Conservation (phyloP, 306 rosid genomes). For the Cicer pinnatifidum region DNA sequence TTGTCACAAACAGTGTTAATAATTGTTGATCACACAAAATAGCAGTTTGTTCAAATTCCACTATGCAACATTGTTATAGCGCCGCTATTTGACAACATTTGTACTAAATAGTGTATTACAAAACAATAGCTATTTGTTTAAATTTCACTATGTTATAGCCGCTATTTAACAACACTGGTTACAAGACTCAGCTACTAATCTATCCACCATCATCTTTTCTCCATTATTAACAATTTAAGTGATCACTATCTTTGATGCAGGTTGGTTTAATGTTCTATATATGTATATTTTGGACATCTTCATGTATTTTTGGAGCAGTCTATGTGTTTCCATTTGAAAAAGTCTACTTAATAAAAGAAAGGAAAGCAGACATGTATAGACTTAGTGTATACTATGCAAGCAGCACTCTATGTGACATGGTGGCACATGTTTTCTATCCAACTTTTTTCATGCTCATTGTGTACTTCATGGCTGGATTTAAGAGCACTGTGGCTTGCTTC, state of each 20-base stretch:
- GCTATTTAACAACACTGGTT: no score
- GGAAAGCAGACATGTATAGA: slow-evolving; percentile 94
- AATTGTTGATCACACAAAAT: no score
- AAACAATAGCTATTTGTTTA: no score
- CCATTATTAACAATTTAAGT: neutral
- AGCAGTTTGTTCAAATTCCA: no score
- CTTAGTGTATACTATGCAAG: slow-evolving; percentile 86
- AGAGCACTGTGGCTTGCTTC: slow-evolving; percentile 75
- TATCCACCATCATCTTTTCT: neutral
- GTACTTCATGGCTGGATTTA: slow-evolving; percentile 94
- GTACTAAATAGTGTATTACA: no score
- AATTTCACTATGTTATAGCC: no score
- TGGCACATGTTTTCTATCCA: slow-evolving; percentile 84
- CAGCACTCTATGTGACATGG: slow-evolving; percentile 96
- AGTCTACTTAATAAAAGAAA: slow-evolving; percentile 78
- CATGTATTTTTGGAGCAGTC: slow-evolving; percentile 90
- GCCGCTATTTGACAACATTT: no score
- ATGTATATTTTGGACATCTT: slow-evolving; percentile 96
- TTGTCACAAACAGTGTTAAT: neutral
- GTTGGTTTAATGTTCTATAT: slow-evolving; percentile 90
- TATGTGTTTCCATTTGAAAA: slow-evolving; percentile 93
- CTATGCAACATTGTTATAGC: no score
- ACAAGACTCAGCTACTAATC: neutral
- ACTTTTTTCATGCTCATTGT: slow-evolving; percentile 81
- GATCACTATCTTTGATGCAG: slow-evolving; percentile 51